Conservation (phyloP, 106 monocot genomes). For the Agapanthus africanus region DNA sequence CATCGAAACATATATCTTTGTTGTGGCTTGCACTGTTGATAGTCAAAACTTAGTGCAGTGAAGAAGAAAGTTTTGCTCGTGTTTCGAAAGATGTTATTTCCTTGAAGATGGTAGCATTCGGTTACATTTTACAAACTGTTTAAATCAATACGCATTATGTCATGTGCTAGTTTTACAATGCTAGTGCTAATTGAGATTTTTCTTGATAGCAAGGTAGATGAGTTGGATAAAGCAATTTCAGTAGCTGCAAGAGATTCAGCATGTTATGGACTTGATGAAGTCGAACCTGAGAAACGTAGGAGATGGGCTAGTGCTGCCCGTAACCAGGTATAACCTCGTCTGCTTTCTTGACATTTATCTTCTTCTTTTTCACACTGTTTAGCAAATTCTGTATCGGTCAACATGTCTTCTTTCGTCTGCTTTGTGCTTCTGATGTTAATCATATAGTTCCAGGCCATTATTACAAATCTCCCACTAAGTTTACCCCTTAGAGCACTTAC, state of each 20-base stretch:
- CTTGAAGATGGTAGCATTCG: too few species aligned
- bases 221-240: constrained; percentile 72
- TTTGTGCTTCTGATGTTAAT: neutral
- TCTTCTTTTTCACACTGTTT: neutral
- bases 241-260: constrained; percentile 83
- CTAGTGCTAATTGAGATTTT: constrained; percentile 1
- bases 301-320: constrained; percentile 68
- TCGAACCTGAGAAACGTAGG: constrained; percentile 60
- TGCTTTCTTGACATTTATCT: neutral
- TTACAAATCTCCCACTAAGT: too few species aligned
- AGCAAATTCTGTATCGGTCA: neutral
- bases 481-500: too few species aligned
- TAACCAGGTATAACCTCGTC: constrained; percentile 40
- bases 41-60: too few species aligned
- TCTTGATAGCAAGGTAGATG: constrained; percentile 68
- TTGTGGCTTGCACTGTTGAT: neutral
- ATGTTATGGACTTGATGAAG: constrained; percentile 75
- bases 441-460: neutral
- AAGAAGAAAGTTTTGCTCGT: too few species aligned
- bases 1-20: neutral
- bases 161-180: too few species aligned
- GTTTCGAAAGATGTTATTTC: too few species aligned
- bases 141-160: too few species aligned
- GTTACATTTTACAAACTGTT: too few species aligned
- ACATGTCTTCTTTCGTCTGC: neutral